Evolutionary conservation across 2,329 filamentous ascomycete genomes (phyloP).

Genomic region (Fusarium pseudocircinatum): DNA sequence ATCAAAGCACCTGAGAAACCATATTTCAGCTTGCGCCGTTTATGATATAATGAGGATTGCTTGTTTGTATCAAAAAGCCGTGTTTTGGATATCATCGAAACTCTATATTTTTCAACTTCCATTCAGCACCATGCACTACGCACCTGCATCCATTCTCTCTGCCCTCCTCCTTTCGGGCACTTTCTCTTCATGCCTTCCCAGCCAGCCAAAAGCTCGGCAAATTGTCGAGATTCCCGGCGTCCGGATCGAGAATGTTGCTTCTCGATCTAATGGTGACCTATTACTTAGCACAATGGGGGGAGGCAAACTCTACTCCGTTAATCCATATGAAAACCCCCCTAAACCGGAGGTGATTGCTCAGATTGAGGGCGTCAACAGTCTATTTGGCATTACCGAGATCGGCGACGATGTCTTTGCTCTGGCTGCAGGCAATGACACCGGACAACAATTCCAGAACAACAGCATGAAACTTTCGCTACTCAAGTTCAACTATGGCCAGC

Average conservation of each 20-base stretch:
- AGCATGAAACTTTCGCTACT: slow-evolving; percentile 1
- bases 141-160: neutral
- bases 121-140: neutral
- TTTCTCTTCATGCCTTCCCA: neutral
- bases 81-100: neutral
- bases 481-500: neutral
- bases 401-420: neutral
- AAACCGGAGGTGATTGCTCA: neutral
- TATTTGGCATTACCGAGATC: neutral
- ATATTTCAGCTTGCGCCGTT: neutral
- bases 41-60: neutral
- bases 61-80: neutral
- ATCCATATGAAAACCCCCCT: neutral
- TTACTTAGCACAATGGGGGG: slow-evolving; percentile 2
- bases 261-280: slow-evolving; percentile 7
- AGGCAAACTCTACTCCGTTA: neutral
- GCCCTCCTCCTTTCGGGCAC: neutral
- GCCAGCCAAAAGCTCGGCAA: neutral
- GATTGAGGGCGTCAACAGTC: neutral
- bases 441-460: neutral
- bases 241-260: slow-evolving; percentile 5
- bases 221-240: neutral
- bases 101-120: neutral
- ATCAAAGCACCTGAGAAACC: neutral
- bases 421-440: neutral